Base-by-base conservation (phyloP, 805 yeast genomes). In the Teunomyces gatunensis region DNA sequence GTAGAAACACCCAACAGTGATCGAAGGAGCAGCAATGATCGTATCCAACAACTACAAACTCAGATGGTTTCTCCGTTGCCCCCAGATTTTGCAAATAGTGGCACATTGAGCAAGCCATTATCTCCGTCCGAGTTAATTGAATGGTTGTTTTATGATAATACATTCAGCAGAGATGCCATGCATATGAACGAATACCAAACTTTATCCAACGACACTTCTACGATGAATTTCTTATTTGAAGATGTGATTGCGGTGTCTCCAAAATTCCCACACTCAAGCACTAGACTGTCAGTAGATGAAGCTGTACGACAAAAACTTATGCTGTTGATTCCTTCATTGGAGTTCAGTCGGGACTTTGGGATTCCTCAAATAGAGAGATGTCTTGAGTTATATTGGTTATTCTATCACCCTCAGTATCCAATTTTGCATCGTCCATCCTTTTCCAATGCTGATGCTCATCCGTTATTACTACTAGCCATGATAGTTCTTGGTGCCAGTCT, bases 101-200 rank as follows among this genome's bases (percentile, higher is more conserved):
- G 40, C 3, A 37, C 40, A 13, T 12, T 37, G 25, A 37, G 40
- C 37, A 45, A 45, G 47, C 48, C 54, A 5, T 45, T 60, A 9
- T 61, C 67, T 2, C 68, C 69, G 0, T 56, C 66, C 3, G 66
- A 65, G 39, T 49, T 65, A 45, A 62, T 63, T 17, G 69, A 64
- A 39, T 64, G 67, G 69, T 49, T 65, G 1, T 63, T 63, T 36
- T 59, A 59, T 30, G 59, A 60, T 23, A 62, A 64, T 23, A 32
- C 43, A 9, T 25, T 46, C 12, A 39, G 32, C 17, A 35, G 27
- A 20, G 32, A 37, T 13, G 27, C 30, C 7, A 28, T 25, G 2
- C 44, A 37, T 4, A 18, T 33, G 30, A 39, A 18, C 17, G 50
- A 47, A 27, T 44, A 44, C 13, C 40, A 40, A 23, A 34, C 37